Conservation (phyloP, 805 yeast genomes). For the Suhomyces emberorum region DNA sequence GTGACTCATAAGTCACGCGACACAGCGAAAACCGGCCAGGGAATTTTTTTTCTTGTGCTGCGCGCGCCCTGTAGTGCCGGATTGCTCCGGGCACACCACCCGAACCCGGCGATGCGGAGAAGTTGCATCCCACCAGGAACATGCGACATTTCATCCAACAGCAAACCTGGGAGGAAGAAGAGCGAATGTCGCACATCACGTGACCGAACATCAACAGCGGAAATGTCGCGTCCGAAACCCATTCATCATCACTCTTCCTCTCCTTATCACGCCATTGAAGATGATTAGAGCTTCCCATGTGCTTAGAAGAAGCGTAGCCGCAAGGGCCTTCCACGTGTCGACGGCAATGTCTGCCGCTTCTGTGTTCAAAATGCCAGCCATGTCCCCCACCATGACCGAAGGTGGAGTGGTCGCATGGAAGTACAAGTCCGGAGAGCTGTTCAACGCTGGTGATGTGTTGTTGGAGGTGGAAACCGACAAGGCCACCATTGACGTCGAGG, state of each 20-base stretch:
- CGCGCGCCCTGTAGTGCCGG: no score
- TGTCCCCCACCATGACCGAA: conserved; percentile 98
- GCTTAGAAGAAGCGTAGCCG: conserved; percentile 16
- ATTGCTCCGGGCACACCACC: no score
- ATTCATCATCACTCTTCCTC: conserved; percentile 7
- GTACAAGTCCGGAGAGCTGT: conserved; percentile 63
- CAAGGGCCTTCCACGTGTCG: conserved; percentile 30
- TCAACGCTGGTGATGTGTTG: conserved; percentile 77
- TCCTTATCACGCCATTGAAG: not conserved
- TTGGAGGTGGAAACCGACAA: conserved; percentile 85
- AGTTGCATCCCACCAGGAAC: no score
- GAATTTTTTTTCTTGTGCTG: no score
- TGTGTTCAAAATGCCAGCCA: conserved; percentile 89
- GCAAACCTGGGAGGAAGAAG: no score
- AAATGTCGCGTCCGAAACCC: conserved; percentile 22
- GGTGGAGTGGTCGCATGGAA: conserved; percentile 94
- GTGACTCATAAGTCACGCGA: no score
- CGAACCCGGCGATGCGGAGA: no score
- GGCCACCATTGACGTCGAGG: conserved; percentile 80
- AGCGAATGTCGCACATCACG: conserved; percentile 1
- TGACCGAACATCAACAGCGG: conserved; percentile 7
- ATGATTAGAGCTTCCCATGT: conserved; percentile 13
- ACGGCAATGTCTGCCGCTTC: conserved; percentile 32
- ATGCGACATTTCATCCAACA: no score
- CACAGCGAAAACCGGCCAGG: no score